phyloP scores from a whole-genome alignment of 768 basidiomycete species.

The Filobasidium wieringae region DNA sequence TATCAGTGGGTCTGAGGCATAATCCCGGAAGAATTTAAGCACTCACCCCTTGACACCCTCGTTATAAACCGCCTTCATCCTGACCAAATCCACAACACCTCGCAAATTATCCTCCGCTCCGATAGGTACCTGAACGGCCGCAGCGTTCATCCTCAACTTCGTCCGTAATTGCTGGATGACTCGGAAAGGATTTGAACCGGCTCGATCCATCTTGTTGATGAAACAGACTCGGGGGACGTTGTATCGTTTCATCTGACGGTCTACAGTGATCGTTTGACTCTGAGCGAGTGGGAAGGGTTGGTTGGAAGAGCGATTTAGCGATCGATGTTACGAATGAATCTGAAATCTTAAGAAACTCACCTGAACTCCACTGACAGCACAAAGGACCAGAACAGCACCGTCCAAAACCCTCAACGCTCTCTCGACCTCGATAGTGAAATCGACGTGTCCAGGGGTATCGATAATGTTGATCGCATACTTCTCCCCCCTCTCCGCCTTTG shows the following conservation, averaged over 20 bases:
- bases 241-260: conserved; percentile 96
- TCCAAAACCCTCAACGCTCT: conserved; percentile 90
- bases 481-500: conserved; percentile 53
- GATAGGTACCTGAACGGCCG: conserved; percentile 91
- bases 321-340: neutral
- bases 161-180: conserved; percentile 81
- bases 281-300: conserved; percentile 34
- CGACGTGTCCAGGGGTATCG: conserved; percentile 97
- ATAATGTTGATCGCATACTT: conserved; percentile 90
- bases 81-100: conserved; percentile 86
- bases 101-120: conserved; percentile 74
- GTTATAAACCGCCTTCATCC: conserved; percentile 90
- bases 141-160: conserved; percentile 83
- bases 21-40: too few relatives aligned
- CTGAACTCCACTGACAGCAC: conserved; percentile 94
- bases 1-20: too few relatives aligned
- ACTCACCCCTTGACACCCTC: conserved; percentile 81
- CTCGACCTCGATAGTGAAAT: conserved; percentile 99
- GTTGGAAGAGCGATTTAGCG: neutral
- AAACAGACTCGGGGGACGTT: conserved; percentile 91
- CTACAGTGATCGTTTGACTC: conserved; percentile 98
- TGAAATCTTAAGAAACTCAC: conserved; percentile 40
- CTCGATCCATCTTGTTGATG: conserved; percentile 98
- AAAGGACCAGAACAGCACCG: conserved; percentile 89
- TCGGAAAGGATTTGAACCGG: conserved; percentile 94